Evolutionary conservation across 345 rosid species (phyloP).

Genomic region (Linum lewisii): DNA sequence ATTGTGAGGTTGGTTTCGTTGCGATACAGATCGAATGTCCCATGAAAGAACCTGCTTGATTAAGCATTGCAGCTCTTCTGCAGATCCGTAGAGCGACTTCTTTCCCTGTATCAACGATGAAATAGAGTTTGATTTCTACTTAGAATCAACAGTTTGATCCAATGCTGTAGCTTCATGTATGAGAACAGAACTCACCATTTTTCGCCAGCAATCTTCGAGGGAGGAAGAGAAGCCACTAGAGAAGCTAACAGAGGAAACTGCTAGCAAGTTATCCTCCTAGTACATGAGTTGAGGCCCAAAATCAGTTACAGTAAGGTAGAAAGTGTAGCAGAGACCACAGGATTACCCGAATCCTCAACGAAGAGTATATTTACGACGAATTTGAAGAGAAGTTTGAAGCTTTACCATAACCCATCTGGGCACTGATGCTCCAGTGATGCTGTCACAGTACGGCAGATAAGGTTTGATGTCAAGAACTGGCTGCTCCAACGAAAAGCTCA

Average conservation of each 20-base stretch:
- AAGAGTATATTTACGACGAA: constrained; percentile 6
- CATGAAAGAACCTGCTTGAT: constrained; percentile 71
- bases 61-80: constrained; percentile 52
- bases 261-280: constrained; percentile 55
- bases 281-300: constrained; percentile 8
- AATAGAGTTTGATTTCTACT: background rate
- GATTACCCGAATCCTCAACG: too few relatives aligned
- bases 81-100: constrained; percentile 61
- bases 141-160: background rate
- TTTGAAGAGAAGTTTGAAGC: too few relatives aligned
- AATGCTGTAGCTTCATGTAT: too few relatives aligned
- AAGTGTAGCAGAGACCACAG: too few relatives aligned
- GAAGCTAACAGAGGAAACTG: constrained; percentile 64
- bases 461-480: constrained; percentile 86
- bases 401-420: constrained; percentile 80
- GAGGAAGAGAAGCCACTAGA: constrained; percentile 48
- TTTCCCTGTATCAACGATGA: constrained; percentile 35
- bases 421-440: constrained; percentile 56
- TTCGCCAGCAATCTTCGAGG: constrained; percentile 58
- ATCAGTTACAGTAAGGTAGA: too few relatives aligned
- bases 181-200: constrained; percentile 40
- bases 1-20: constrained; percentile 47
- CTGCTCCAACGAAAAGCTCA: constrained; percentile 23
- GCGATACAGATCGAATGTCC: constrained; percentile 91
- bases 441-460: constrained; percentile 79